These are phyloP conservation scores for Taphrina betulina DNA, from an alignment of 1,139 yeast species.

Conservation along the genomic window DNA sequence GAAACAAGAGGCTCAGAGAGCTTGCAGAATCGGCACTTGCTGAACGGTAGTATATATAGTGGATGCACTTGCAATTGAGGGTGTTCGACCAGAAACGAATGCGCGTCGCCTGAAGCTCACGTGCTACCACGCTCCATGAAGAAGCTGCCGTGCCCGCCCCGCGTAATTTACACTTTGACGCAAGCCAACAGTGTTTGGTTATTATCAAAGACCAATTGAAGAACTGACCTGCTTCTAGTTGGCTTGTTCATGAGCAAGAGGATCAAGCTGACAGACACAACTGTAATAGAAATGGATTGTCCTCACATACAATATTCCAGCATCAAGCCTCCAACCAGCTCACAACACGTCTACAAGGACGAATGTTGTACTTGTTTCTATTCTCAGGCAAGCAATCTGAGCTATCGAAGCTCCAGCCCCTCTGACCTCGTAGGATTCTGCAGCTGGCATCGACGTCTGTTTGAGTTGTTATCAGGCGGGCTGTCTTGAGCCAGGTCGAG, in stretches of 20 bases:
- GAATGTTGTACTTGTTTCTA: conserved; percentile 82
- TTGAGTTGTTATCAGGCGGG: conserved; percentile 65
- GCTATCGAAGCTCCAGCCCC: not conserved
- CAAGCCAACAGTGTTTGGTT: too few species aligned
- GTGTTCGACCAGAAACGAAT: too few species aligned
- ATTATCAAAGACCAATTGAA: too few species aligned
- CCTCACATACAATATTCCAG: not conserved
- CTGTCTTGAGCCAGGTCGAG: conserved; percentile 52
- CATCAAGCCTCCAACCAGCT: not conserved
- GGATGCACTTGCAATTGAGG: too few species aligned
- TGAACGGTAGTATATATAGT: too few species aligned
- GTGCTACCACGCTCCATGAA: too few species aligned
- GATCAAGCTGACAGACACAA: not conserved
- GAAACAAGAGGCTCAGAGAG: too few species aligned
- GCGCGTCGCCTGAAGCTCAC: too few species aligned
- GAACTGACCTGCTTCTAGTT: too few species aligned
- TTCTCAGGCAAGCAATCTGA: conserved; percentile 49
- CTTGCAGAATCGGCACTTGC: too few species aligned
- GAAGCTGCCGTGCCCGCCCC: too few species aligned
- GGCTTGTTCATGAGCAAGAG: conserved; percentile 26
- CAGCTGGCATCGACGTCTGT: conserved; percentile 69
- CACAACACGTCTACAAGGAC: conserved; percentile 61
- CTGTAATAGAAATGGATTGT: not conserved
- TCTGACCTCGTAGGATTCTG: conserved; percentile 48
- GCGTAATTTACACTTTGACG: too few species aligned